Evolutionary conservation across 345 rosid species (phyloP), one percentile per base, ranked within the genome.

Genomic region (Corchorus capsularis): DNA sequence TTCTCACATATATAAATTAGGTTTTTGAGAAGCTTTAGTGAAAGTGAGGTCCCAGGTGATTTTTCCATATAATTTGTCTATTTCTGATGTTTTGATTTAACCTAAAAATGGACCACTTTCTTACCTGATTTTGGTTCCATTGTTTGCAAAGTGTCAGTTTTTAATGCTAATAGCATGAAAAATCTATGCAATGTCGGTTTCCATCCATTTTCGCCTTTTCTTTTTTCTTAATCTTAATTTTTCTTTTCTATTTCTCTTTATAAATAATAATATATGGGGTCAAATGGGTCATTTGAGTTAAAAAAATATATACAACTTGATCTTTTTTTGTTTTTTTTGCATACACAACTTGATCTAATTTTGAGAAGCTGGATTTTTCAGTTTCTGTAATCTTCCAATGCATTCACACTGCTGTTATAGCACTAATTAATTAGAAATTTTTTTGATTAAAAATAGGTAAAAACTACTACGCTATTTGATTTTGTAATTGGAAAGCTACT

Each of bases 321-420:
- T 27, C 27, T 27, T 27, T 27, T 27, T 27, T 27, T n/a, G n/a
- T n/a, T n/a, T 27, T 27, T 27, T 27, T 27, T 27, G 27, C 27
- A 27, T 1, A 27, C 0, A 27, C 27, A 59, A 6, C 45, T 69
- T 69, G 56, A 57, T 63, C 68, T 47, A 76, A 63, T 7, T 39
- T 69, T 70, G 2, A 49, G 56, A 63, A 74, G 68, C 66, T 77
- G 74, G 20, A 66, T 35, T 20, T 27, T 41, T 54, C 72, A 57
- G 74, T 47, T 60, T 65, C 56, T 46, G 72, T n/a, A 37, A 54
- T 61, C 69, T 34, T 77, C 45, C 35, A 76, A 27, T 32, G 77
- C 47, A 57, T 76, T 68, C 61, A 81, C 41, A 50, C 59, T 27
- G 72, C 27, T 50, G 19, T 64, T 16, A 50, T 16, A 50, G 50